phyloP scores from a whole-genome alignment of 371 early-diverging fungal genomes.

The Dentiscutata heterogama region DNA sequence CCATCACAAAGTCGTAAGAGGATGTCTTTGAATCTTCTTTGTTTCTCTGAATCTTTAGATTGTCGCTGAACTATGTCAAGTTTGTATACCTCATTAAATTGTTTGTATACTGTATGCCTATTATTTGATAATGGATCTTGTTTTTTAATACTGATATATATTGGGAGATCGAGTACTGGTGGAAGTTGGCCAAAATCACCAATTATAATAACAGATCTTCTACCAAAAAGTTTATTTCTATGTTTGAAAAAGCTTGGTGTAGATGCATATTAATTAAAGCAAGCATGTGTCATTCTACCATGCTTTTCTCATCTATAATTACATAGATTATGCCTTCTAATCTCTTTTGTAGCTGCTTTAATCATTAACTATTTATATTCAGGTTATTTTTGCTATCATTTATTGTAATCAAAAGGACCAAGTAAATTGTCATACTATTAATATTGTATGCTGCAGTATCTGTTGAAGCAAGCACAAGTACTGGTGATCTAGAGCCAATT shows the following conservation, averaged over 20 bases:
- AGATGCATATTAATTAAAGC: neutral
- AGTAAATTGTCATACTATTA: neutral
- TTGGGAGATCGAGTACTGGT: neutral
- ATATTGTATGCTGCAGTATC: slow-evolving; percentile 8
- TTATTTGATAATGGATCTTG: too few relatives aligned
- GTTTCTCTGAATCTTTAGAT: neutral
- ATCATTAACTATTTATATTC: neutral
- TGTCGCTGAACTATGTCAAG: neutral
- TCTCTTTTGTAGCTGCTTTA: neutral
- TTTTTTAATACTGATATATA: neutral
- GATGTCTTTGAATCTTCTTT: neutral
- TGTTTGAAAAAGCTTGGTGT: neutral
- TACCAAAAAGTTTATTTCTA: neutral
- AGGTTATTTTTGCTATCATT: neutral
- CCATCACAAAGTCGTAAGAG: neutral
- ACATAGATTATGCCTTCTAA: neutral
- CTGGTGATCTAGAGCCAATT: neutral
- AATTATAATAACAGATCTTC: neutral
- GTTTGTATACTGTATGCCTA: neutral
- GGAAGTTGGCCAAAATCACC: neutral
- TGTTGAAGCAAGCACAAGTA: neutral
- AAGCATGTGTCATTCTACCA: neutral
- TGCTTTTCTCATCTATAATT: neutral
- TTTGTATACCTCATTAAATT: neutral
- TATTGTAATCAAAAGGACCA: neutral